These are phyloP conservation scores for Acer campestre DNA, from an alignment of 345 rosid species.

Conservation along the genomic window DNA sequence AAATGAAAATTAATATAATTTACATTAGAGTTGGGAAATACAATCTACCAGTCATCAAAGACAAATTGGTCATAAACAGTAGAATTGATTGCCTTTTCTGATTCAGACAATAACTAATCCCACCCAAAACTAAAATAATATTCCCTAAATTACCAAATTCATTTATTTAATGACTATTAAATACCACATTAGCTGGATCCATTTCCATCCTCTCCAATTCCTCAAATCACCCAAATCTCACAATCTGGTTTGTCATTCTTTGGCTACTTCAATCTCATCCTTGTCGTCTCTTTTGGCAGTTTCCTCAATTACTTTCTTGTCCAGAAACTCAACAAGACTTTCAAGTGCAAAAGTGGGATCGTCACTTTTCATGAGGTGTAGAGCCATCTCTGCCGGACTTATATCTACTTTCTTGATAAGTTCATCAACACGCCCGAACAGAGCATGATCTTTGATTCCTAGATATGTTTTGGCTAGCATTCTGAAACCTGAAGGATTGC, in stretches of 20 bases:
- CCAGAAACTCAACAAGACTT: slow-evolving; percentile 36
- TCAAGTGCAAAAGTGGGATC: slow-evolving; percentile 21
- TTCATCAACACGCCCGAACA: slow-evolving; percentile 6
- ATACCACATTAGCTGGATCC: not conserved
- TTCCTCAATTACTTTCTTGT: not conserved
- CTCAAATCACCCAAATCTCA: too few relatives aligned
- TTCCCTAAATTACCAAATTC: not conserved
- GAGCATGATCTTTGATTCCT: slow-evolving; percentile 15
- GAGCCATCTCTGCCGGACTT: slow-evolving; percentile 35
- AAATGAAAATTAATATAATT: too few relatives aligned
- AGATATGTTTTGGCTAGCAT: slow-evolving; percentile 17
- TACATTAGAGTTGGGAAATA: too few relatives aligned
- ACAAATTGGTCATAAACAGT: not conserved
- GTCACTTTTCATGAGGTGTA: slow-evolving; percentile 46
- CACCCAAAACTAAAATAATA: not conserved
- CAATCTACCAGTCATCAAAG: too few relatives aligned
- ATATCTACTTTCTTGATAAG: slow-evolving; percentile 1
- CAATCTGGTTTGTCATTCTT: too few relatives aligned
- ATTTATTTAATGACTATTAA: not conserved
- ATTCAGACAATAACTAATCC: not conserved
- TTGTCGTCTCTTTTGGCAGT: not conserved
- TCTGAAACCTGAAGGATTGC: slow-evolving; percentile 17
- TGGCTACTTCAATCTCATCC: not conserved
- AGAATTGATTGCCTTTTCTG: too few relatives aligned
- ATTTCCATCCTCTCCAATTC: too few relatives aligned